Evolutionary conservation across 2,329 filamentous ascomycete genomes (phyloP).

Genomic region (Beauveria varroae): DNA sequence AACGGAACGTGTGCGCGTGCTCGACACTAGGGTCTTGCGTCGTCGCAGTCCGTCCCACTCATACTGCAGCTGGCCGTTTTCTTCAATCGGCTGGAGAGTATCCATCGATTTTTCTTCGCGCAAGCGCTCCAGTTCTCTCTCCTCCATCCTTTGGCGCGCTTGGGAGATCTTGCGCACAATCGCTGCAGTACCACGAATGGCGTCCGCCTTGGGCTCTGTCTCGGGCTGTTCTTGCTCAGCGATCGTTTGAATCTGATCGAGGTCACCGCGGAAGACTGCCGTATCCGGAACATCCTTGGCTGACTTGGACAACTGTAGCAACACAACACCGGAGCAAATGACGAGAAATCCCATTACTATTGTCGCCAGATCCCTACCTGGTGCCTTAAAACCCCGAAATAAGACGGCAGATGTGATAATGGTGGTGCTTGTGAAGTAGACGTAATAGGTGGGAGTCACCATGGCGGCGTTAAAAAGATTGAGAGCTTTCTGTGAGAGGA

Average conservation of each 20-base stretch:
- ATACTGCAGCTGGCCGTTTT: conserved; percentile 61
- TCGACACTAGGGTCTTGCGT: conserved; percentile 47
- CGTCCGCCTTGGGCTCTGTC: conserved; percentile 90
- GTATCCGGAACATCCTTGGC: conserved; percentile 95
- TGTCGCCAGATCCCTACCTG: conserved; percentile 69
- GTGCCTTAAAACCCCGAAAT: conserved; percentile 90
- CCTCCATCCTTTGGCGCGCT: conserved; percentile 68
- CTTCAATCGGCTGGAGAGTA: conserved; percentile 64
- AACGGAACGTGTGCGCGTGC: conserved; percentile 10
- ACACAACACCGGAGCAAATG: conserved; percentile 86
- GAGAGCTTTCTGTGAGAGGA: conserved; percentile 75
- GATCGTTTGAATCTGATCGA: conserved; percentile 92
- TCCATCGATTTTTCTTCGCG: conserved; percentile 70
- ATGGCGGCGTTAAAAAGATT: conserved; percentile 95
- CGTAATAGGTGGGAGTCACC: conserved; percentile 97
- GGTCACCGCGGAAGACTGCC: conserved; percentile 83
- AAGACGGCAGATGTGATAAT: conserved; percentile 90
- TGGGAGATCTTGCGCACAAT: conserved; percentile 78
- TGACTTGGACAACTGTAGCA: conserved; percentile 94
- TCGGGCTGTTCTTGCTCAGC: conserved; percentile 95
- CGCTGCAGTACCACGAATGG: conserved; percentile 83
- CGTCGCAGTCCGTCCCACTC: conserved; percentile 90
- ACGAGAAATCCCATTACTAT: conserved; percentile 89
- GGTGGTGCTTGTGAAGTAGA: conserved; percentile 93
- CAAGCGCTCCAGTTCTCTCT: conserved; percentile 69